These are phyloP conservation scores for Argentina anserina DNA, from an alignment of 306 rosid genomes.

Conservation along the genomic window DNA sequence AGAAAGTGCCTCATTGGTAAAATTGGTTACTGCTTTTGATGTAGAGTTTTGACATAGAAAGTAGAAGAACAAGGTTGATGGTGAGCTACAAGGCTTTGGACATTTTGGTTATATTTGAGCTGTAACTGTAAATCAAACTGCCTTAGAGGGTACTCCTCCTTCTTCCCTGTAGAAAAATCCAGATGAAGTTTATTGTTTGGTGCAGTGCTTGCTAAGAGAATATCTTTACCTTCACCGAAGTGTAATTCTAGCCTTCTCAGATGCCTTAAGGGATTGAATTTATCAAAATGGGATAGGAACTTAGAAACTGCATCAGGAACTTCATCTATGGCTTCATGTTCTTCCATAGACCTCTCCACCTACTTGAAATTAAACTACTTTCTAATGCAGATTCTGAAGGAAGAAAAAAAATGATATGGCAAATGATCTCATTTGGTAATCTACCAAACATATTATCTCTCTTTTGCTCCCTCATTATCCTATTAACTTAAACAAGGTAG, in stretches of 20 bases:
- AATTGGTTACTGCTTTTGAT: constrained; percentile 50
- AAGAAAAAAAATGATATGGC: constrained; percentile 54
- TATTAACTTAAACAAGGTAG: not conserved
- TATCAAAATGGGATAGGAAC: constrained; percentile 40
- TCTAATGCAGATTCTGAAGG: constrained; percentile 59
- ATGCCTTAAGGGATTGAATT: constrained; percentile 45
- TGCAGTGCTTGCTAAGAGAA: constrained; percentile 44
- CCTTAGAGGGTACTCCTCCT: constrained; percentile 18
- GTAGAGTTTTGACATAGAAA: constrained; percentile 52
- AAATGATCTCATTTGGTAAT: constrained; percentile 47
- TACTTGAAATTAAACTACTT: constrained; percentile 54
- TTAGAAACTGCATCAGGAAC: constrained; percentile 27
- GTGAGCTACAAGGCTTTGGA: not conserved
- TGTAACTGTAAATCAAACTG: constrained; percentile 40
- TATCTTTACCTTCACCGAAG: constrained; percentile 29
- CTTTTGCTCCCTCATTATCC: constrained; percentile 5
- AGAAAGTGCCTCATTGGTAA: constrained; percentile 43
- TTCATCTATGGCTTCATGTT: constrained; percentile 34
- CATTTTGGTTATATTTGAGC: constrained; percentile 22
- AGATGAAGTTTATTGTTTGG: constrained; percentile 50
- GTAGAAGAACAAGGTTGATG: constrained; percentile 27
- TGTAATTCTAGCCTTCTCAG: constrained; percentile 55
- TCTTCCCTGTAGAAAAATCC: constrained; percentile 43
- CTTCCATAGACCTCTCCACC: constrained; percentile 73
- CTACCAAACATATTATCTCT: constrained; percentile 17